Evolutionary conservation across 345 rosid genomes (phyloP), one percentile per base, ranked within the genome.

Genomic region (Hypericum perforatum): DNA sequence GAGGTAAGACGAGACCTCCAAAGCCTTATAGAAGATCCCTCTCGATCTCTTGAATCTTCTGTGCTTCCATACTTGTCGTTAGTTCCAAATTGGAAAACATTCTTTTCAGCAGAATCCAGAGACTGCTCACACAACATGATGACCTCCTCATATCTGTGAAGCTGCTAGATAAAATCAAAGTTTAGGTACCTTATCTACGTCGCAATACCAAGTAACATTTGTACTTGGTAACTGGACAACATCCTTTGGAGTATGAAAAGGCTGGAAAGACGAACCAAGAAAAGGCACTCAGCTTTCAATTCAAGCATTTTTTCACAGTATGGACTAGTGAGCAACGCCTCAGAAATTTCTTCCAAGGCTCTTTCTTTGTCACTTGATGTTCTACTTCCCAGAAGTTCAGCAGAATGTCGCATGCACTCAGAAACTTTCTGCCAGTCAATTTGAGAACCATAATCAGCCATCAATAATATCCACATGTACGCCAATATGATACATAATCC

Each of bases 121-220:
- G 95, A 78, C 77, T 80, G 82, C 67, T 80, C 91, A 59, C 94
- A 89, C 45, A 92, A 76, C 69, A 70, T 80, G 76, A 89, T 82
- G 43, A 77, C 82, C 69, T 82, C 99, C 70, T 85, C 95, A 61
- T 80, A 89, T 70, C 75, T 85, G 65, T 62, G 78, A 65, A 89
- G 71, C 99, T 88, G 97, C 56, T 32, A 56, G 40, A 76, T 55
- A 58, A 53, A 59, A 76, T n/a, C 64, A 62, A 61, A 57, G 56
- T 66, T 65, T 54, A 43, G 42, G 13, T 39, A 58, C 54, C 53
- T 36, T 3, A 41, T 9, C 15, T 29, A 56, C 16, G 2, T 41
- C 59, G 43, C 32, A 11, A 22, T 16, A 39, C 45, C 63, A 16
- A 16, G 16, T 36, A 11, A 44, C 41, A 62, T 54, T 46, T 41